Evolutionary conservation across 2,329 filamentous ascomycete species (phyloP), one percentile per base, ranked within the genome.

Genomic region (Ophiocordyceps robertsii): DNA sequence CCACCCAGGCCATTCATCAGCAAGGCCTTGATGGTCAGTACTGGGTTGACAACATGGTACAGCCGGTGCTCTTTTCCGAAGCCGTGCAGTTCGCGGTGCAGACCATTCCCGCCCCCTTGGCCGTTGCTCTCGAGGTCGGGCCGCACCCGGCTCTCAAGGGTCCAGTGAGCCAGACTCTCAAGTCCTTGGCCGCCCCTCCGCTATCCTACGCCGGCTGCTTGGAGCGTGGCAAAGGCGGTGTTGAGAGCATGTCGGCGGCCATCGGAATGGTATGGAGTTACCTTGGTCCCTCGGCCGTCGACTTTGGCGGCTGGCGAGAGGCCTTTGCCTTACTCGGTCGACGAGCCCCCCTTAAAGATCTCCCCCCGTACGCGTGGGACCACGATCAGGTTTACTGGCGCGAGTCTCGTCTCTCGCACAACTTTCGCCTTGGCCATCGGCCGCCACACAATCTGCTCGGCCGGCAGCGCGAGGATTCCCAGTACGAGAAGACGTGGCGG

Each of bases 321-420:
- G 36, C 36, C 6, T 37, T 17, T 14, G 36, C 19, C 6, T 24
- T 37, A 7, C 17, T 17, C 11, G 14, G 21, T 30, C 13, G 14
- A 12, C 19, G 19, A 9, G 16, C 19, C 8, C 17, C 33, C 2
- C 24, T 40, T 21, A 17, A 32, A 17, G n/a, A 10, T 11, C 43
- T 68, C 0, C 64, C 66, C 1, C 47, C 49, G 1, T 70, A 70
- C 46, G 50, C 55, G 0, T 70, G 65, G 65, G 56, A 68, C 32
- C 62, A 68, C 43, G 47, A 21, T 6, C 43, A 41, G 19, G 17
- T 19, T 2, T 59, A 56, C 43, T 66, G 61, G 62, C 27, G 37
- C 19, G 54, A 56, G 37, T 42, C 29, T 3, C 46, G 49, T 2
- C n/a, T 40, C 24, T 44, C 47, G 2, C 17, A 14, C 0, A 41